Base-by-base conservation (phyloP, 1,284 basidiomycete genomes). In the Boletus albobrunnescens region DNA sequence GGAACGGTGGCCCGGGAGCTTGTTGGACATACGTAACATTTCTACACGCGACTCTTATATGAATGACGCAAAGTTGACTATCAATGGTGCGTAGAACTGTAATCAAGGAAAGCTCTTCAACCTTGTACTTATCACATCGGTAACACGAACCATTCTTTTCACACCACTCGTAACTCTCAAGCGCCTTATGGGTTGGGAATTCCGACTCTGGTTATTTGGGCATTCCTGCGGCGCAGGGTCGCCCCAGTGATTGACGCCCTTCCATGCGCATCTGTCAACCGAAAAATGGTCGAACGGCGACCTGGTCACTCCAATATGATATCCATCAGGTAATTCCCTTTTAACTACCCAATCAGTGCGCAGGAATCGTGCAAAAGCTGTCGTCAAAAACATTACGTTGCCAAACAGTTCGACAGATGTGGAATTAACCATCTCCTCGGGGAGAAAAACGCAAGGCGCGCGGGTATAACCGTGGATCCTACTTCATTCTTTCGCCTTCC, bases 361-460 rank as follows among this genome's bases (percentile, higher is more conserved):
- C 14, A n/a, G 10, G 11, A 12, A 17, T 10, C 16, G 6, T 33
- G 17, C 32, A 33, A 16, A 17, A 33, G 32, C n/a, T 9, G 6
- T 19, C 13, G 27, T 6, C 32, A 12, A 19, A 33, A 33, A 10
- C n/a, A 19, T 33, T 33, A 33, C 17, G 32, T 33, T 4, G 32
- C 32, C 13, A 26, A 26, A 22, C 24, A 14, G n/a, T n/a, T n/a
- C n/a, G n/a, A n/a, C n/a, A n/a, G n/a, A n/a, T n/a, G n/a, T n/a
- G n/a, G n/a, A 13, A 16, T 28, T 27, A 20, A 8, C 5, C 22
- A 56, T 38, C 43, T 53, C 54, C 55, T 57, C 37, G 47, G 52
- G 28, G 27, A 53, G 28, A 49, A 45, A 16, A 33, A 27, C 6
- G 16, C 20, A n/a, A 22, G 24, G 9, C 26, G 26, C 26, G 12